Evolutionary conservation across 768 basidiomycete genomes (phyloP).

Genomic region (Mycena venus): DNA sequence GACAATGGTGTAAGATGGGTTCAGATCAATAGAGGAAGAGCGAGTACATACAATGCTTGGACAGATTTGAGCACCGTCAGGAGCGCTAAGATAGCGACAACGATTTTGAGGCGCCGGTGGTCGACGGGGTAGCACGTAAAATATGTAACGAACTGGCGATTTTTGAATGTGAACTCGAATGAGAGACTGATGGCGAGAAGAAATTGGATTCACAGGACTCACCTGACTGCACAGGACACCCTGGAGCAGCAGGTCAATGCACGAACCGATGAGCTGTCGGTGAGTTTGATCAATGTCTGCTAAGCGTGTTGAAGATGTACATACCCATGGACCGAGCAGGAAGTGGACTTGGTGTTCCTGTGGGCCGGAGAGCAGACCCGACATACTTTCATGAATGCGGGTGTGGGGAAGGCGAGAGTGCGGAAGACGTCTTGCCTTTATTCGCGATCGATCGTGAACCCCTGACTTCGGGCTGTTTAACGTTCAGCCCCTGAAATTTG

Average conservation of each 20-base stretch:
- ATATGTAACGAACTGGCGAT: conserved; percentile 47
- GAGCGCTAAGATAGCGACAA: conserved; percentile 41
- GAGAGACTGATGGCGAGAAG: neutral
- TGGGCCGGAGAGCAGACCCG: conserved; percentile 29
- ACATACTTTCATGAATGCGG: no score
- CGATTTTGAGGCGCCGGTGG: conserved; percentile 30
- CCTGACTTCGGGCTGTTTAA: no score
- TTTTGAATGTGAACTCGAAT: no score
- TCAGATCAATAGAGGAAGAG: no score
- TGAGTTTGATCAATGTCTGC: neutral
- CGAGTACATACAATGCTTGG: conserved; percentile 49
- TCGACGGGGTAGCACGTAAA: conserved; percentile 40
- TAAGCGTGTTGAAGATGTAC: conserved; percentile 4
- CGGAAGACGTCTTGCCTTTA: no score
- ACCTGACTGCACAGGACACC: conserved; percentile 49
- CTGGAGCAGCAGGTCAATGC: conserved; percentile 46
- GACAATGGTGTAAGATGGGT: no score
- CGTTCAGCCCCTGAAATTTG: no score
- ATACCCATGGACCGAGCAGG: conserved; percentile 50
- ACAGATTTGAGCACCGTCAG: conserved; percentile 47
- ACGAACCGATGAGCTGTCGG: conserved; percentile 46
- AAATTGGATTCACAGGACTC: neutral
- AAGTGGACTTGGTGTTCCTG: conserved; percentile 39
- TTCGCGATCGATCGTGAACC: no score
- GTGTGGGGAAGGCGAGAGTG: no score